phyloP scores from a whole-genome alignment of 768 basidiomycete species.

The Pleurotus pulmonarius region DNA sequence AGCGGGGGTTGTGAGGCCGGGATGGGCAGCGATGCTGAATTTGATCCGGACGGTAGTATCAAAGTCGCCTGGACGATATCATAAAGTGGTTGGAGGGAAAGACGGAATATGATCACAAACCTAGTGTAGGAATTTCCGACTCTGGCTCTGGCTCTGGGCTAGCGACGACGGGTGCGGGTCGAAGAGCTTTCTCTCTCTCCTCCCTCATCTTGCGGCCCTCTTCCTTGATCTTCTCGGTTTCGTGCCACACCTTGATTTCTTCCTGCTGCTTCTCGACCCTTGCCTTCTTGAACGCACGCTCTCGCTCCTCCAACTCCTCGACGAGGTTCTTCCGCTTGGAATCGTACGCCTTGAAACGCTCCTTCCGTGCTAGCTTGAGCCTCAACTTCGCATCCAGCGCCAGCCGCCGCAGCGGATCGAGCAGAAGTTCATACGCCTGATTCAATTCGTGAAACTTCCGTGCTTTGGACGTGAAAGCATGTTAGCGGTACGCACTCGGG shows the following conservation, averaged over 20 bases:
- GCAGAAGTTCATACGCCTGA: constrained; percentile 74
- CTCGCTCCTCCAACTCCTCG: constrained; percentile 76
- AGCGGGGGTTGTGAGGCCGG: constrained; percentile 48
- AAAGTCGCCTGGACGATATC: constrained; percentile 39
- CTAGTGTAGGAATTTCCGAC: constrained; percentile 54
- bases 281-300: constrained; percentile 72
- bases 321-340: constrained; percentile 70
- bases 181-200: constrained; percentile 55
- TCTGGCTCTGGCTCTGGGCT: constrained; percentile 25
- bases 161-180: constrained; percentile 16
- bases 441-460: constrained; percentile 84
- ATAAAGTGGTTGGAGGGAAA: constrained; percentile 5
- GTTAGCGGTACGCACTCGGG: constrained; percentile 1
- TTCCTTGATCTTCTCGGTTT: constrained; percentile 73
- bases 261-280: constrained; percentile 59
- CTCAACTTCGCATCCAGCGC: constrained; percentile 81
- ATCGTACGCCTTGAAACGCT: constrained; percentile 68
- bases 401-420: constrained; percentile 75
- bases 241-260: constrained; percentile 47
- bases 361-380: constrained; percentile 60
- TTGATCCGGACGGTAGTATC: constrained; percentile 79
- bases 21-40: constrained; percentile 56
- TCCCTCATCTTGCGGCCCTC: constrained; percentile 67
- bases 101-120: constrained; percentile 26
- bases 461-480: constrained; percentile 32